These are phyloP conservation scores for Tylopilus sp. DNA, from an alignment of 768 basidiomycete species.

Conservation along the genomic window DNA sequence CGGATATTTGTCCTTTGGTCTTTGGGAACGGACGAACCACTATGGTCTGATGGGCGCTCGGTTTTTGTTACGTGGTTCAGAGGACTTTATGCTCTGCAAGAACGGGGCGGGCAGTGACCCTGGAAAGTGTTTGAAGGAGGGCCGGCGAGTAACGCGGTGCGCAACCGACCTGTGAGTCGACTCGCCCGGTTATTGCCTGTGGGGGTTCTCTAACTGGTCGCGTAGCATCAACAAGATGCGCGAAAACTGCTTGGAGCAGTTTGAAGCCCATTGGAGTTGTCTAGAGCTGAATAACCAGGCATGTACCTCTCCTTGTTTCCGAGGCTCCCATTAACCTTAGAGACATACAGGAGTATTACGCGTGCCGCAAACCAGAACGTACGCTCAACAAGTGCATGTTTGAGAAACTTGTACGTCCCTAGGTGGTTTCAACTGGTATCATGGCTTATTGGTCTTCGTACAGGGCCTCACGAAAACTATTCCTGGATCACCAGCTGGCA, in stretches of 20 bases:
- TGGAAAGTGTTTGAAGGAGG: conserved; percentile 92
- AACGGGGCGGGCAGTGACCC: conserved; percentile 79
- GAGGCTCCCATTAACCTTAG: neutral
- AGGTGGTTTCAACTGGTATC: neutral
- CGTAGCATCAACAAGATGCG: conserved; percentile 88
- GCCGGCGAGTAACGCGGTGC: conserved; percentile 92
- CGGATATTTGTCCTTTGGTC: neutral
- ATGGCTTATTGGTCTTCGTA: neutral
- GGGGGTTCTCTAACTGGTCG: neutral
- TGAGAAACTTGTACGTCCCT: conserved; percentile 79
- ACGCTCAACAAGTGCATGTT: conserved; percentile 92
- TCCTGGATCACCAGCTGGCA: conserved; percentile 80
- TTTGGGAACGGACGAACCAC: neutral
- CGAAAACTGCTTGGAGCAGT: conserved; percentile 84
- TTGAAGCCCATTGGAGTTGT: conserved; percentile 92
- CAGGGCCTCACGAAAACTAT: conserved; percentile 91
- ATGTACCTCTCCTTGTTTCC: conserved; percentile 22
- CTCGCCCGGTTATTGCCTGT: neutral
- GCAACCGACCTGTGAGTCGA: conserved; percentile 83
- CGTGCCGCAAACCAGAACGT: conserved; percentile 86
- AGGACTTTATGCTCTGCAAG: conserved; percentile 99
- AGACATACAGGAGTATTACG: conserved; percentile 70
- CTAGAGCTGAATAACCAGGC: conserved; percentile 94
- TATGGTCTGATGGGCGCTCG: neutral
- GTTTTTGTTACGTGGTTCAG: conserved; percentile 38